Evolutionary conservation across 176 grass and related monocot species (phyloP), one percentile per base, ranked within the genome.

Genomic region (Aegilops tauschii): DNA sequence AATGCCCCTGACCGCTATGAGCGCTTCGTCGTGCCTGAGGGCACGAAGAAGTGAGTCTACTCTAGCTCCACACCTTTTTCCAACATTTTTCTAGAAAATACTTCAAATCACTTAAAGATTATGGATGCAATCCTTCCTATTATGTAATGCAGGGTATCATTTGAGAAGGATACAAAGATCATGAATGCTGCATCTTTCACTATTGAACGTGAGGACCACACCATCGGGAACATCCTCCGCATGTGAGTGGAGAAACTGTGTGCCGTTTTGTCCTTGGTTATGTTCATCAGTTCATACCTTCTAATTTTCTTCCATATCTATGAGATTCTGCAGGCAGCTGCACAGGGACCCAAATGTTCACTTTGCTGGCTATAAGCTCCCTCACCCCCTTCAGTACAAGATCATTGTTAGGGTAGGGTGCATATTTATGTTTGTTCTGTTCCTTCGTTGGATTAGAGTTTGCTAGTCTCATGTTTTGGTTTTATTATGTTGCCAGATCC

Each of bases 161-260:
- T 87, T 36, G 89, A 90, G 58, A 78, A 85, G 40, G 89, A 90
- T 65, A 90, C 89, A 28, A 90, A 90, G 89, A 90, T 90, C 31
- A 81, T 90, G 74, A 90, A 87, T 83, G 89, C 89, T 44, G 84
- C 66, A 7, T 87, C 89, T 4, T 90, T 90, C 80, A 87, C 89
- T 50, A 47, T 90, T 30, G 89, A 90, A 76, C 89, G 84, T 16
- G 89, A 90, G 84, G 89, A 90, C 74, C 84, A 90, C 73, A 90
- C 89, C 25, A 64, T 90, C 4, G 89, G 89, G 59, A 90, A 90
- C 66, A 90, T 90, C 5, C 66, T 90, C 21, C 80, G 84, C 80
- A 90, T 87, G 89, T 90, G 27, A 12, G 74, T 56, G 52, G 29
- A 64, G 2, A 65, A 31, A 6, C 30, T 5, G 0, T 49, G 3